phyloP scores from a whole-genome alignment of 192 early-diverging fungal species.

The Coemansia umbellata region DNA sequence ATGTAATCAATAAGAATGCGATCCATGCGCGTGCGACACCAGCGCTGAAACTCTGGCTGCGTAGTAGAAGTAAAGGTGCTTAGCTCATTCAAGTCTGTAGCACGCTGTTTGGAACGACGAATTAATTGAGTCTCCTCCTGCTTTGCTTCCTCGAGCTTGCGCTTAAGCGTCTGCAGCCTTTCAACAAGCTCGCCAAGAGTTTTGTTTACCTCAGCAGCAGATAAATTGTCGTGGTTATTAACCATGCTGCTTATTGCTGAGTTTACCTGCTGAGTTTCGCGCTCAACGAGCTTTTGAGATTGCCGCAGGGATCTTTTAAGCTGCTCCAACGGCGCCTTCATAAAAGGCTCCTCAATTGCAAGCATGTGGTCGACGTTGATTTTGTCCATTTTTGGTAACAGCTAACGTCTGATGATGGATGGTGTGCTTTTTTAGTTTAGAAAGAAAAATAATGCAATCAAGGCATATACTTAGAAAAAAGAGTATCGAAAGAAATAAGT shows the following conservation, averaged over 20 bases:
- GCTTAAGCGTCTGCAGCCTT: slow-evolving; percentile 66
- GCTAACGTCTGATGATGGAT: too few relatives aligned
- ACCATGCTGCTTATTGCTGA: slow-evolving; percentile 13
- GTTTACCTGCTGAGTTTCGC: slow-evolving; percentile 56
- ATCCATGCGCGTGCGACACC: slow-evolving; percentile 84
- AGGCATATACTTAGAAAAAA: background rate
- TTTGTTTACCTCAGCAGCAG: slow-evolving; percentile 53
- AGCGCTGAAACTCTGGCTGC: slow-evolving; percentile 71
- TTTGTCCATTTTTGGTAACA: slow-evolving; percentile 68
- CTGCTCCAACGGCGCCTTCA: slow-evolving; percentile 92
- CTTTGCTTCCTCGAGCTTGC: slow-evolving; percentile 77
- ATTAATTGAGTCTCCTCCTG: slow-evolving; percentile 69
- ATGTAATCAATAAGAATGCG: slow-evolving; percentile 94
- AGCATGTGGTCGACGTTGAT: slow-evolving; percentile 76
- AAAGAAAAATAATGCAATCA: background rate
- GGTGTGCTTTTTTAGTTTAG: too few relatives aligned
- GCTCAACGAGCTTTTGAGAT: slow-evolving; percentile 80
- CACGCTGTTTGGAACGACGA: slow-evolving; percentile 64
- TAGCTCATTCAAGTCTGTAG: slow-evolving; percentile 76
- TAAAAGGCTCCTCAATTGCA: slow-evolving; percentile 87
- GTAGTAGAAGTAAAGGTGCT: slow-evolving; percentile 59
- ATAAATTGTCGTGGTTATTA: slow-evolving; percentile 40
- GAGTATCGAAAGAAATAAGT: background rate
- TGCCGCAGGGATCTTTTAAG: slow-evolving; percentile 67
- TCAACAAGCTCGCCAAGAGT: slow-evolving; percentile 63